phyloP scores from a whole-genome alignment of 306 rosid species.

The Pterocarpus macrocarpus region DNA sequence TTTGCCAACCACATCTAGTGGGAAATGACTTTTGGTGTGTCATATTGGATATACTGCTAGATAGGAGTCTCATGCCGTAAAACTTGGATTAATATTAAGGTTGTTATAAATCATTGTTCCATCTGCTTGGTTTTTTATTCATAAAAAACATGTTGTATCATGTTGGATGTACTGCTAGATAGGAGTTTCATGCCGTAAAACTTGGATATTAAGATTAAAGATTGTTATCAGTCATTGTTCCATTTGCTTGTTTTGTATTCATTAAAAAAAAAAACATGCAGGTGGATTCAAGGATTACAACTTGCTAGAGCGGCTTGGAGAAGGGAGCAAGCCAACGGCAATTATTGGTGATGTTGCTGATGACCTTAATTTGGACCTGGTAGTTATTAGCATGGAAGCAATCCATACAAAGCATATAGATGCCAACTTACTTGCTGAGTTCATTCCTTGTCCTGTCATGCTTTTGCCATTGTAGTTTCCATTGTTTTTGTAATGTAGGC shows the following conservation, averaged over 20 bases:
- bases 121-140: too few relatives aligned
- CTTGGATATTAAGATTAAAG: background rate
- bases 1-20: background rate
- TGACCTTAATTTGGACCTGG: constrained; percentile 89
- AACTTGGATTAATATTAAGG: background rate
- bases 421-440: constrained; percentile 94
- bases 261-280: constrained; percentile 37
- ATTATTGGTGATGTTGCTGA: constrained; percentile 95
- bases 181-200: background rate
- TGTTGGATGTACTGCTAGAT: constrained; percentile 2
- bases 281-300: constrained; percentile 86
- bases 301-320: constrained; percentile 86
- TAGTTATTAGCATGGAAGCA: constrained; percentile 95
- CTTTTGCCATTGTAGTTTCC: constrained; percentile 76
- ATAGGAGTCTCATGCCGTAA: background rate
- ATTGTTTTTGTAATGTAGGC: constrained; percentile 3
- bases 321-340: constrained; percentile 88
- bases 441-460: constrained; percentile 92
- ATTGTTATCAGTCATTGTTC: constrained; percentile 16
- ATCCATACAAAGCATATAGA: constrained; percentile 93
- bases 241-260: constrained; percentile 26
- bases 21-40: background rate
- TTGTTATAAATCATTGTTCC: background rate
- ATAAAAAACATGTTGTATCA: too few relatives aligned
- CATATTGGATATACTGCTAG: background rate